Base-by-base conservation (phyloP, 2,329 filamentous ascomycete genomes). In the Colletotrichum caudatum region DNA sequence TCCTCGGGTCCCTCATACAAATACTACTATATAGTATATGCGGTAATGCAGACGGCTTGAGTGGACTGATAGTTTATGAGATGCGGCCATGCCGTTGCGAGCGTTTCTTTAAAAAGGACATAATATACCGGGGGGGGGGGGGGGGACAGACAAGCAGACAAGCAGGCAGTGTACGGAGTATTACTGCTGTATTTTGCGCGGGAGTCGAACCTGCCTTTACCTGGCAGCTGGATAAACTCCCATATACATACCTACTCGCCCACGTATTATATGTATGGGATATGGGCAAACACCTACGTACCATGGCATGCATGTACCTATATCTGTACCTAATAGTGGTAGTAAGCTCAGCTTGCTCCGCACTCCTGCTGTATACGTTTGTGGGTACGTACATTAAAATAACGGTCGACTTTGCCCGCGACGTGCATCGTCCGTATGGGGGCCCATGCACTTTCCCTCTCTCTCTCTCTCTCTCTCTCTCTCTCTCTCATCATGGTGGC, bases 381-480 rank as follows among this genome's bases (percentile, higher is more conserved):
- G 39, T 18, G 4, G 6, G 26, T 48, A 51, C 12, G 16, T 20
- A 5, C 14, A 29, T 8, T 7, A 18, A 12, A 53, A 23, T 12
- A 62, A 51, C 20, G 46, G 59, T 51, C 46, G 59, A 39, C 59
- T 26, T 20, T 50, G 46, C 44, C 46, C n/a, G 20, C 29, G 44
- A 35, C 33, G 18, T 61, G 68, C 51, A 71, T 46, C 60, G 60
- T 41, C 53, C 58, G 53, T 59, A 44, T 50, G 50, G 51, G 58
- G 64, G 50, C 11, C 18, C 26, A 18, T 48, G 41, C 62, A 48
- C 50, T 51, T 46, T 50, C 39, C 5, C 39, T 41, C 37, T 35
- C 41, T 29, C 37, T 35, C 41, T 29, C 37, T 39, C 37, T 33
- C n/a, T n/a, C 39, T 41, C 37, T 35, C 41, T 29, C 37, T 35